Evolutionary conservation across 2,329 filamentous ascomycete species (phyloP).

Genomic region (Pseudocercospora macadamiae): DNA sequence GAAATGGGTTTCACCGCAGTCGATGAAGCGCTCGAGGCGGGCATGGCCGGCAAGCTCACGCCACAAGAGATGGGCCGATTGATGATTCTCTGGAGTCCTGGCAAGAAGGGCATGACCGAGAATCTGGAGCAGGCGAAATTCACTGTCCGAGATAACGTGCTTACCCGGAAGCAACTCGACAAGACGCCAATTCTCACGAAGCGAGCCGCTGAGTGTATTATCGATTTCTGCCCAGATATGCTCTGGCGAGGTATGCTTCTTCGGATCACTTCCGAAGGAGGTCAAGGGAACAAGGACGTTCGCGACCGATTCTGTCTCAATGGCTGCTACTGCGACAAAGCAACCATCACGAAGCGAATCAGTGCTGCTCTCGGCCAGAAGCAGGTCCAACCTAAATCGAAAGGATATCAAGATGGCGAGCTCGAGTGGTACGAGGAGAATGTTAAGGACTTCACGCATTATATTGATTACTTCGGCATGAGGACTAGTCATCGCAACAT

Average conservation of each 20-base stretch:
- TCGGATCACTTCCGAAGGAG: slow-evolving; percentile 37
- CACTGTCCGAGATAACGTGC: slow-evolving; percentile 37
- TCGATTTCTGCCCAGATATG: slow-evolving; percentile 42
- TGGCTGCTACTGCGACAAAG: slow-evolving; percentile 39
- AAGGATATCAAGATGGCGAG: slow-evolving; percentile 27
- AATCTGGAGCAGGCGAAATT: slow-evolving; percentile 37
- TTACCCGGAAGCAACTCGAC: slow-evolving; percentile 37
- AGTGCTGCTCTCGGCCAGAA: slow-evolving; percentile 39
- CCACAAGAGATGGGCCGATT: slow-evolving; percentile 31
- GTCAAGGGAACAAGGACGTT: slow-evolving; percentile 38
- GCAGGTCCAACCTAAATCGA: slow-evolving; percentile 33
- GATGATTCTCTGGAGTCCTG: slow-evolving; percentile 39
- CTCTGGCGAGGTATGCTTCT: slow-evolving; percentile 40
- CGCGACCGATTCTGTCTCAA: slow-evolving; percentile 40
- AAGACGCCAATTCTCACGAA: slow-evolving; percentile 32
- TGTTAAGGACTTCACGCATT: slow-evolving; percentile 32
- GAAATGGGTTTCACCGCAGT: slow-evolving; percentile 24
- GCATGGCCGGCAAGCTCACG: slow-evolving; percentile 28
- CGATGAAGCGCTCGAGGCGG: slow-evolving; percentile 36
- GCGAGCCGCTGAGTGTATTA: slow-evolving; percentile 38
- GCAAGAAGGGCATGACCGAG: slow-evolving; percentile 37
- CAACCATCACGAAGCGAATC: slow-evolving; percentile 42
- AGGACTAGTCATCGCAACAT: slow-evolving; percentile 32
- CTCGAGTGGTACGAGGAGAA: slow-evolving; percentile 33
- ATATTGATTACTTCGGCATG: slow-evolving; percentile 34